phyloP scores from a whole-genome alignment of 2,329 filamentous ascomycete species.

The Paecilomyces sp. region DNA sequence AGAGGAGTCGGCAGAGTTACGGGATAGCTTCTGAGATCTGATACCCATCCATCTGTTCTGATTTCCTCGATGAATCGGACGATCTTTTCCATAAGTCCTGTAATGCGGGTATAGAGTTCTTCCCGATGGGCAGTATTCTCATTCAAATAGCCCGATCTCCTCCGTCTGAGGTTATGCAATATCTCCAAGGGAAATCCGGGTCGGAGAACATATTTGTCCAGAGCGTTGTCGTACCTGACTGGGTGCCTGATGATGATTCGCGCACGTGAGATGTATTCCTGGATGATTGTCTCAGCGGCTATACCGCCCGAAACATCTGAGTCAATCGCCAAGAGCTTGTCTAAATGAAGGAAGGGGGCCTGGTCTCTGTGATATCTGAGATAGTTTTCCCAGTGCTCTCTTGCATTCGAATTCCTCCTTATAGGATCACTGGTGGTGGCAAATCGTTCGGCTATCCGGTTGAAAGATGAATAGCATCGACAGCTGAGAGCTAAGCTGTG shows the following conservation, averaged over 20 bases:
- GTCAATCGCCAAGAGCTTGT: background rate
- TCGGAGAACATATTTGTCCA: background rate
- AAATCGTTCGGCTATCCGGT: constrained; percentile 4
- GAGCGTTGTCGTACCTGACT: background rate
- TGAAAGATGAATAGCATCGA: constrained; percentile 3
- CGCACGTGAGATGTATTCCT: constrained; percentile 4
- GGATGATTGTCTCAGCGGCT: constrained; percentile 1
- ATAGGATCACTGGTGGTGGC: background rate
- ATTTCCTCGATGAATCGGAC: constrained; percentile 10
- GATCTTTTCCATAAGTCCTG: background rate
- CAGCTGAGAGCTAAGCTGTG: constrained; percentile 9
- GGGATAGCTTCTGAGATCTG: background rate
- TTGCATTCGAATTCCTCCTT: constrained; percentile 3
- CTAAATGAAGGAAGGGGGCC: background rate
- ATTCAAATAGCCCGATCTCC: background rate
- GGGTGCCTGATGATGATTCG: constrained; percentile 2
- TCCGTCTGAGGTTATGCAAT: background rate
- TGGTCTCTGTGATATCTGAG: background rate
- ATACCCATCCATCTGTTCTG: background rate
- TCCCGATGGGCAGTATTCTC: background rate
- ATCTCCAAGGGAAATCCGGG: background rate
- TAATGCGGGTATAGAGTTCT: background rate
- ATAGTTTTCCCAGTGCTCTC: constrained; percentile 7
- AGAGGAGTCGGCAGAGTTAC: background rate
- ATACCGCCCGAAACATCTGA: background rate